phyloP scores from a whole-genome alignment of 2,329 filamentous ascomycete genomes.

The Apiospora aurea region DNA sequence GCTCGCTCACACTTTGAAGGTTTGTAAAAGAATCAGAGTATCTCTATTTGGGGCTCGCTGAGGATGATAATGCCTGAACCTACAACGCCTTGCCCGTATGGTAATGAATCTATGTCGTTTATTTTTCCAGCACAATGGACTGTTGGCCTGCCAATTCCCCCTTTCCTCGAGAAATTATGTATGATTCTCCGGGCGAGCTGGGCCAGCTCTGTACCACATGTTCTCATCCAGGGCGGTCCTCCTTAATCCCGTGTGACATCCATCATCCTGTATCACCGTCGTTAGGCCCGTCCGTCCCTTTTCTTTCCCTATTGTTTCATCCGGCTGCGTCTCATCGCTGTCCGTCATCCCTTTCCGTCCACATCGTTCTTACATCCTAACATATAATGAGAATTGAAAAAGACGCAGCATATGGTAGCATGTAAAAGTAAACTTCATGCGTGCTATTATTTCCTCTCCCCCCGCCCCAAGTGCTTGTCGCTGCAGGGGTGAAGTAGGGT shows the following conservation, averaged over 20 bases:
- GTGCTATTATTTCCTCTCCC: neutral
- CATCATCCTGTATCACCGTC: neutral
- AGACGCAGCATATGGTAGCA: neutral
- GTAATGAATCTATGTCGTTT: neutral
- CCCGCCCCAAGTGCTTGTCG: neutral
- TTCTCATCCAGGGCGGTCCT: neutral
- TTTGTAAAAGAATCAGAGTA: conserved; percentile 6
- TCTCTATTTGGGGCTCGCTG: conserved; percentile 8
- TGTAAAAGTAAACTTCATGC: neutral
- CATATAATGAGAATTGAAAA: neutral
- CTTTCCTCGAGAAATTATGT: neutral
- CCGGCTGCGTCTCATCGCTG: neutral
- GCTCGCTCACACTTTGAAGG: neutral
- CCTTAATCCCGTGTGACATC: neutral
- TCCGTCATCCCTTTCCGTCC: neutral
- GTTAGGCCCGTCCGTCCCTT: neutral
- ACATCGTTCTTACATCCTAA: conserved; percentile 3
- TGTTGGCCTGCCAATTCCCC: neutral
- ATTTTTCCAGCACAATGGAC: neutral
- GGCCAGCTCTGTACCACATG: neutral
- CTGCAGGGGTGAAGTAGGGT: neutral
- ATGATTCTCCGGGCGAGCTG: neutral
- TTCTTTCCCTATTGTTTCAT: neutral
- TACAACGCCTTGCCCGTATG: conserved; percentile 10
- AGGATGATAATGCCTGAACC: conserved; percentile 10